These are phyloP conservation scores for Epichloe bromicola DNA, from an alignment of 2,329 filamentous ascomycete genomes.

Conservation along the genomic window DNA sequence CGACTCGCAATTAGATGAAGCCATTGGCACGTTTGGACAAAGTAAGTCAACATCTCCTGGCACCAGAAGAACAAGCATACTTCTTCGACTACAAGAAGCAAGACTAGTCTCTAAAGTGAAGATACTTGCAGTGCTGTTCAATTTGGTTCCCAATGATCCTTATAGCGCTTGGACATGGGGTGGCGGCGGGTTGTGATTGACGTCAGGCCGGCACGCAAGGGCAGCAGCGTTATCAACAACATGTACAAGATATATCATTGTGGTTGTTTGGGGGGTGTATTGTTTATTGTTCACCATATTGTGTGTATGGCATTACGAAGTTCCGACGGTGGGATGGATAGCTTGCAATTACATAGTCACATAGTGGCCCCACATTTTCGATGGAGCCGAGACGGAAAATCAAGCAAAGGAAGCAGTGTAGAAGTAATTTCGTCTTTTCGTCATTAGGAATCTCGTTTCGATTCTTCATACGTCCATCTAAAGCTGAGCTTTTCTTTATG, in stretches of 20 bases:
- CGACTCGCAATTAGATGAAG: slow-evolving; percentile 3
- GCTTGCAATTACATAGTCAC: too few relatives aligned
- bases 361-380: too few relatives aligned
- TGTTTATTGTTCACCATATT: too few relatives aligned
- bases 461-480: slow-evolving; percentile 19
- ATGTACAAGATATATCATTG: too few relatives aligned
- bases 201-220: too few relatives aligned
- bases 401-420: neutral
- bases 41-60: neutral
- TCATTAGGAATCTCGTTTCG: slow-evolving; percentile 7
- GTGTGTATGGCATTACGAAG: too few relatives aligned
- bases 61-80: too few relatives aligned
- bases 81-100: too few relatives aligned
- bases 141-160: slow-evolving; percentile 3
- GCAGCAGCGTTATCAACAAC: too few relatives aligned
- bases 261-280: too few relatives aligned
- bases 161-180: slow-evolving; percentile 4
- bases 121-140: slow-evolving; percentile 1
- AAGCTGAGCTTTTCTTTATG: slow-evolving; percentile 19
- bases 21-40: slow-evolving; percentile 3
- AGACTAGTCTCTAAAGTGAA: neutral
- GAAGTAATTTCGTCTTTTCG: neutral
- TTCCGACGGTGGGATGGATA: too few relatives aligned
- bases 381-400: too few relatives aligned
- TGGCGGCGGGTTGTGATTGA: neutral